phyloP scores from a whole-genome alignment of 1,284 basidiomycete species.

The Gymnopus androsaceus region DNA sequence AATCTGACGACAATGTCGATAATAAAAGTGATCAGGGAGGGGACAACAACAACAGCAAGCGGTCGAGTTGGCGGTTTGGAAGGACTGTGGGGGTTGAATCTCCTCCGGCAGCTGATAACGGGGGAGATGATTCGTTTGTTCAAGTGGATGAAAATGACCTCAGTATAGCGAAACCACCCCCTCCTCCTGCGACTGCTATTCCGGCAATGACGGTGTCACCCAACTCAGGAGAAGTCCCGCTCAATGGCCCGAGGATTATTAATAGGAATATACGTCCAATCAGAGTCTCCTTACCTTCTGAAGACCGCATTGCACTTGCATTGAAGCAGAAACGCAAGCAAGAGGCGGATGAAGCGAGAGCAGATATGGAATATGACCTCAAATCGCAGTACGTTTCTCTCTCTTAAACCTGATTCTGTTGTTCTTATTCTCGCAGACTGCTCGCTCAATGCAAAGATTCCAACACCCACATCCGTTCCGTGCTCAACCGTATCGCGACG shows the following conservation, averaged over 20 bases:
- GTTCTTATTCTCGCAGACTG: conserved; percentile 40
- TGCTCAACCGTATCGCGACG: conserved; percentile 63
- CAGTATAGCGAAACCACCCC: neutral
- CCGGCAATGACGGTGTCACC: too few relatives aligned
- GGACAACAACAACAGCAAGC: conserved; percentile 19
- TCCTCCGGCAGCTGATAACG: neutral
- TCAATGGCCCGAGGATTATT: neutral
- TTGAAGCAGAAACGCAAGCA: conserved; percentile 36
- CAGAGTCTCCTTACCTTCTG: conserved; percentile 29
- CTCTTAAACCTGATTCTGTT: conserved; percentile 15
- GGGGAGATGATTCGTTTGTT: neutral
- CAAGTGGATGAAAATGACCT: neutral
- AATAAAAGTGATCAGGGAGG: conserved; percentile 43
- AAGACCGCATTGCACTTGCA: conserved; percentile 29
- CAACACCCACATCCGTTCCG: conserved; percentile 64
- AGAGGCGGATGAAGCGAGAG: conserved; percentile 50
- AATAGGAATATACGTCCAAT: conserved; percentile 10
- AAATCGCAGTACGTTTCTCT: conserved; percentile 55
- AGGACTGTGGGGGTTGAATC: neutral
- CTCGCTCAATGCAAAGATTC: conserved; percentile 57
- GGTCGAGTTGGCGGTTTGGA: neutral
- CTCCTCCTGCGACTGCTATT: too few relatives aligned
- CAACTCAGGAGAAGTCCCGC: neutral
- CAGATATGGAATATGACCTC: conserved; percentile 56
- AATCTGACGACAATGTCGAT: too few relatives aligned